Percentiles rank a stretch among this genome's conserved stretches.
These are phyloP conservation scores for Trifolium subterraneum DNA, from an alignment of 306 rosid genomes.

Conservation along the genomic window DNA sequence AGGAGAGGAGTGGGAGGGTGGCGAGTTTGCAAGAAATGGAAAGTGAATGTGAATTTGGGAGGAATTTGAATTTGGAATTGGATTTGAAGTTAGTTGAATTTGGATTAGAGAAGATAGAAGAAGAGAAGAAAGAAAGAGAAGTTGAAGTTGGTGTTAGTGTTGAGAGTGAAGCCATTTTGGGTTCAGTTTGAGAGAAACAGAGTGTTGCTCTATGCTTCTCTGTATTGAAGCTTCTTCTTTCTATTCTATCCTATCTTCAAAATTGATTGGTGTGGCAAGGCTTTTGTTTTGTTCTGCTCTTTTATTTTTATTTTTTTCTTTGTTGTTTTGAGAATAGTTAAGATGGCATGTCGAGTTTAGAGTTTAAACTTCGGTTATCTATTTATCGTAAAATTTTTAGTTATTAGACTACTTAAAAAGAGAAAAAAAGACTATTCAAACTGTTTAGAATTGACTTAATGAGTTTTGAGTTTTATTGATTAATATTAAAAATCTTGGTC, in stretches of 20 bases:
- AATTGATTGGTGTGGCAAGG: neutral
- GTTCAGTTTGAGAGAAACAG: neutral
- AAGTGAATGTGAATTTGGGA: constrained; percentile 30
- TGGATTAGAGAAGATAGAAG: constrained; percentile 36
- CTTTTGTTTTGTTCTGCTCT: neutral
- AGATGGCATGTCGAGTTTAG: no score
- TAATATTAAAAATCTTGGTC: no score
- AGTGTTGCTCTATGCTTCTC: neutral
- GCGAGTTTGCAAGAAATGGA: constrained; percentile 64
- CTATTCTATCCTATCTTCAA: constrained; percentile 13
- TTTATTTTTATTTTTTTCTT: no score
- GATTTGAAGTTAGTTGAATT: constrained; percentile 1
- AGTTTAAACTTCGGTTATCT: no score
- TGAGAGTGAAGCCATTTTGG: constrained; percentile 36
- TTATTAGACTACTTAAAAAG: no score
- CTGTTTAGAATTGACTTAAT: no score
- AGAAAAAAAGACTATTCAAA: no score
- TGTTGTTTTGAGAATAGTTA: no score
- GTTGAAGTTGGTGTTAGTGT: constrained; percentile 40
- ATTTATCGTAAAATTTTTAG: no score
- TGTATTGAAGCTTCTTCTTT: neutral
- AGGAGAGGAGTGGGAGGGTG: constrained; percentile 84
- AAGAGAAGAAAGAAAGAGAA: constrained; percentile 44
- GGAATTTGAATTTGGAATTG: constrained; percentile 19
- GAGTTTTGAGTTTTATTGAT: no score